These are phyloP conservation scores for Ogataea nonfermentans DNA, from an alignment of 805 yeast species.

Conservation along the genomic window DNA sequence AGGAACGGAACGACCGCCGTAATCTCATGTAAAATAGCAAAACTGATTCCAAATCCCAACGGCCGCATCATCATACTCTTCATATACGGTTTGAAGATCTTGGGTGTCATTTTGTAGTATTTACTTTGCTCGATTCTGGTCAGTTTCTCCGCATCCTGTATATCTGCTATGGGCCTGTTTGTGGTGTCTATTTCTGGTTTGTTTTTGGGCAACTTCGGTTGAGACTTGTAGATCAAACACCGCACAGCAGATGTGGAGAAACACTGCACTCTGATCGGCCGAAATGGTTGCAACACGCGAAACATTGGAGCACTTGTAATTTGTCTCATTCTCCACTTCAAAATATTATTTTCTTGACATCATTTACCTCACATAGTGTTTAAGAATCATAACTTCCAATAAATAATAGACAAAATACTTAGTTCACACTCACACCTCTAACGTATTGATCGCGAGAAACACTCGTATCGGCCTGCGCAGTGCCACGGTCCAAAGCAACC, in stretches of 20 bases:
- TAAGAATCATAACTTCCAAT: neutral
- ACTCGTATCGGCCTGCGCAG: slow-evolving; percentile 42
- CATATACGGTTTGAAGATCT: slow-evolving; percentile 33
- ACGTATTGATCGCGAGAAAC: slow-evolving; percentile 47
- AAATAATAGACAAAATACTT: slow-evolving; percentile 1
- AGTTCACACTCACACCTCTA: slow-evolving; percentile 23
- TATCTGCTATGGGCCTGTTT: slow-evolving; percentile 16
- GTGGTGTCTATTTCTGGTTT: neutral
- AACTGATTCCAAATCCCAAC: slow-evolving; percentile 41
- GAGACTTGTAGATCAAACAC: slow-evolving; percentile 26
- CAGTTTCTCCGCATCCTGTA: slow-evolving; percentile 24
- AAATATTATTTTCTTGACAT: neutral
- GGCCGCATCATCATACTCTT: slow-evolving; percentile 32
- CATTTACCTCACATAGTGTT: too few species aligned
- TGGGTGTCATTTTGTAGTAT: slow-evolving; percentile 32
- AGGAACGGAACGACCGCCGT: slow-evolving; percentile 53
- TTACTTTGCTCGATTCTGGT: slow-evolving; percentile 29
- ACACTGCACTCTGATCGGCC: neutral
- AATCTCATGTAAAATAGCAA: slow-evolving; percentile 50
- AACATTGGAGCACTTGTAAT: neutral
- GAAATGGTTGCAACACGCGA: neutral
- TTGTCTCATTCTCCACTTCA: too few species aligned
- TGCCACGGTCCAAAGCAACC: slow-evolving; percentile 71
- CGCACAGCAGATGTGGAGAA: slow-evolving; percentile 3
- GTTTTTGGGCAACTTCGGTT: slow-evolving; percentile 20